Percentiles rank a stretch among this genome's conserved stretches.
These are phyloP conservation scores for Pittosporum tobira DNA, from an alignment of 129 eudicot species.

Conservation along the genomic window DNA sequence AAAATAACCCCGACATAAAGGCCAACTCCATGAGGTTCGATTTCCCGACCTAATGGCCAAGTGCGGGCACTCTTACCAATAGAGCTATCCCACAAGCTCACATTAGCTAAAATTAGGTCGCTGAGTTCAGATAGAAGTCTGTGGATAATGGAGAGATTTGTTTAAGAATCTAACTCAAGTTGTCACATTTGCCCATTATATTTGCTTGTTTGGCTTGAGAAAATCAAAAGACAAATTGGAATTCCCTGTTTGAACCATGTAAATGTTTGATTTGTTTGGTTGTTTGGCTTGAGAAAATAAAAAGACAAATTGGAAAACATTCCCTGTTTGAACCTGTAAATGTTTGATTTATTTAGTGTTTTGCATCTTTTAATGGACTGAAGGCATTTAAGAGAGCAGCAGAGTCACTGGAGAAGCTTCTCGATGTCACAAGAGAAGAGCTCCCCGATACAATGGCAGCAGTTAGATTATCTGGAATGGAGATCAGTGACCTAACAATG, in stretches of 20 bases:
- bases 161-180: neutral
- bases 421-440: constrained; percentile 86
- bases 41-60: too few species aligned
- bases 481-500: constrained; percentile 92
- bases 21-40: too few species aligned
- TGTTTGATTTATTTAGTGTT: neutral
- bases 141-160: neutral
- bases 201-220: neutral
- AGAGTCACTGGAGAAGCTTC: constrained; percentile 74
- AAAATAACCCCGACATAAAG: too few species aligned
- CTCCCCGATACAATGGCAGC: constrained; percentile 98
- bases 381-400: constrained; percentile 97
- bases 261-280: neutral
- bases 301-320: neutral
- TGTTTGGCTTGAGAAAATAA: neutral
- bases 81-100: too few species aligned
- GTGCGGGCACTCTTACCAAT: too few species aligned
- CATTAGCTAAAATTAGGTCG: neutral
- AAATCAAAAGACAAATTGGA: neutral
- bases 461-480: constrained; percentile 93
- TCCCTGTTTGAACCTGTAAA: neutral
- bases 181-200: neutral
- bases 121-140: neutral
- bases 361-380: constrained; percentile 4
- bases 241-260: neutral